Percentiles rank a stretch among this genome's conserved stretches.
phyloP scores from a whole-genome alignment of 1,139 yeast genomes.

The Yamadazyma friedrichii region DNA sequence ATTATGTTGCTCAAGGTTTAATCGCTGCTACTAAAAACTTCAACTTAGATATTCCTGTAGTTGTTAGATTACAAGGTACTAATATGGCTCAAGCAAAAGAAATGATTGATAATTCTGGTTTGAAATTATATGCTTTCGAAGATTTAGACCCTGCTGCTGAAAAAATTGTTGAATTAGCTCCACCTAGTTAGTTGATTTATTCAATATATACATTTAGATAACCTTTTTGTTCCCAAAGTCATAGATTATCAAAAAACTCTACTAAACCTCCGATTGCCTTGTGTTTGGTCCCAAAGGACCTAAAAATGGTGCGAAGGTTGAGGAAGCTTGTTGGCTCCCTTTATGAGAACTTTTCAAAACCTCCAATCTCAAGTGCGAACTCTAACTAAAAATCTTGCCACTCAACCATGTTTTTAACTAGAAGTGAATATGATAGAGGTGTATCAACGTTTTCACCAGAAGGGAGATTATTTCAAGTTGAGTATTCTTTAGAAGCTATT shows the following conservation, averaged over 20 bases:
- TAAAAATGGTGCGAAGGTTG: too few species aligned
- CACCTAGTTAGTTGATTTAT: slow-evolving; percentile 15
- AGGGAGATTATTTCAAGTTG: slow-evolving; percentile 97
- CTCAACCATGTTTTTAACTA: slow-evolving; percentile 78
- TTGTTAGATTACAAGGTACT: slow-evolving; percentile 98
- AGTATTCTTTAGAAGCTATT: slow-evolving; percentile 96
- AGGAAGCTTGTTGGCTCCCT: too few species aligned
- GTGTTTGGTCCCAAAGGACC: too few species aligned
- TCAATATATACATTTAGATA: too few species aligned
- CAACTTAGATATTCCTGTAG: slow-evolving; percentile 91
- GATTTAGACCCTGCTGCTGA: slow-evolving; percentile 98
- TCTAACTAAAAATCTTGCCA: slow-evolving; percentile 2
- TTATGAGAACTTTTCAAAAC: background rate
- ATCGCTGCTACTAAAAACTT: slow-evolving; percentile 94
- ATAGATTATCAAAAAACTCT: too few species aligned
- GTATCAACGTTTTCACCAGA: slow-evolving; percentile 98
- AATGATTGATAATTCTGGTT: slow-evolving; percentile 83
- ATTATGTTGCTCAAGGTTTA: slow-evolving; percentile 96
- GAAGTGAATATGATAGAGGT: slow-evolving; percentile 99
- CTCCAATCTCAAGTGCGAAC: background rate
- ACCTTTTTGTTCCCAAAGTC: too few species aligned
- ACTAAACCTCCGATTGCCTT: too few species aligned
- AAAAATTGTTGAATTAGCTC: slow-evolving; percentile 78
- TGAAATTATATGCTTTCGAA: slow-evolving; percentile 87
- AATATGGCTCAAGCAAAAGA: slow-evolving; percentile 88